Evolutionary conservation across 495 filamentous ascomycete genomes (phyloP).

Genomic region (Corynascus novoguineensis): DNA sequence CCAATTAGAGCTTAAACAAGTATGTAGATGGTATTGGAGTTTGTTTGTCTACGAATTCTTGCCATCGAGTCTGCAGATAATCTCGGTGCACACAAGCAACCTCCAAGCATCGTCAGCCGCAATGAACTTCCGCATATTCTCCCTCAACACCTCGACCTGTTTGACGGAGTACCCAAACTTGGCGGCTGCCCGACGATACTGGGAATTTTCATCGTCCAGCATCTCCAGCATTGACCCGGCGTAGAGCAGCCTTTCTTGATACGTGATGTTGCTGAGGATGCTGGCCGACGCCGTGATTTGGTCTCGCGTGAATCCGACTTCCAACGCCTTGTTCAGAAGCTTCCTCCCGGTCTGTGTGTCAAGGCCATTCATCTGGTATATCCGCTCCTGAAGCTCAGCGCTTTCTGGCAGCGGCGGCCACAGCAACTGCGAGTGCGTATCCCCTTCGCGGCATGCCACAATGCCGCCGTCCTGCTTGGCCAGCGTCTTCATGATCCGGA

Average conservation of each 20-base stretch:
- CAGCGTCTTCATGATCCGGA: slow-evolving; percentile 11
- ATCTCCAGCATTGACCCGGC: slow-evolving; percentile 10
- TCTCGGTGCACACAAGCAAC: slow-evolving; percentile 9
- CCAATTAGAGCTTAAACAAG: too few species aligned
- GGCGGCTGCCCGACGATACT: slow-evolving; percentile 11
- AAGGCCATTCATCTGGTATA: slow-evolving; percentile 14
- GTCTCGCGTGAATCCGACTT: slow-evolving; percentile 8
- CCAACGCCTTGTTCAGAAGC: slow-evolving; percentile 11
- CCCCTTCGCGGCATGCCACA: slow-evolving; percentile 14
- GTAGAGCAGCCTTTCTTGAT: slow-evolving; percentile 4
- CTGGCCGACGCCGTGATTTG: slow-evolving; percentile 16
- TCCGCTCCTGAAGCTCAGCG: slow-evolving; percentile 11
- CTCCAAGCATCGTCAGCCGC: slow-evolving; percentile 12
- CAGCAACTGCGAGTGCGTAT: slow-evolving; percentile 12
- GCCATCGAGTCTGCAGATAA: slow-evolving; percentile 7
- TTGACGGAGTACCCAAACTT: slow-evolving; percentile 11
- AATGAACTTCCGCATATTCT: slow-evolving; percentile 10
- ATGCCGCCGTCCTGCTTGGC: slow-evolving; percentile 13
- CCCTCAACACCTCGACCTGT: slow-evolving; percentile 12
- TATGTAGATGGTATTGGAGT: too few species aligned
- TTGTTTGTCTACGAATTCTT: background rate
- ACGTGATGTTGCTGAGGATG: slow-evolving; percentile 14
- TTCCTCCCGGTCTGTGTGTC: slow-evolving; percentile 14
- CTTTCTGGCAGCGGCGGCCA: slow-evolving; percentile 12
- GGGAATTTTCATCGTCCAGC: slow-evolving; percentile 11